These are phyloP conservation scores for Talaromyces pinophilus DNA, from an alignment of 2,329 filamentous ascomycete genomes.

Conservation along the genomic window DNA sequence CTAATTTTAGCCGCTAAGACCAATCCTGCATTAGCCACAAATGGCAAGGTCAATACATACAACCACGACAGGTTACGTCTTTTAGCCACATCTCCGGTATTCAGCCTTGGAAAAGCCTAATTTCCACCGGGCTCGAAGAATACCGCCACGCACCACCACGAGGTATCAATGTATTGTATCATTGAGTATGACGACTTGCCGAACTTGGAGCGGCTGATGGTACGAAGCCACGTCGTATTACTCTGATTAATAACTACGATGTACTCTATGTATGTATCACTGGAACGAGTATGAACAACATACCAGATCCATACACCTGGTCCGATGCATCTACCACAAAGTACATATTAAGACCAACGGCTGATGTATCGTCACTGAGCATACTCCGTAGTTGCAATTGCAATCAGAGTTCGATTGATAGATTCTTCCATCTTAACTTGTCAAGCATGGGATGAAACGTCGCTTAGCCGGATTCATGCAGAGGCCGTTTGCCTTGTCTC, in stretches of 20 bases:
- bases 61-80: not conserved
- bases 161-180: not conserved
- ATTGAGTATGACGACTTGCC: not conserved
- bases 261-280: not conserved
- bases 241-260: not conserved
- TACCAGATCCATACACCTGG: not conserved
- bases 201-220: not conserved
- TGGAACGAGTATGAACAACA: not conserved
- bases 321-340: not conserved
- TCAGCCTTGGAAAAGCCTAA: not conserved
- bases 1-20: constrained; percentile 7
- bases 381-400: not conserved
- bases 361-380: not conserved
- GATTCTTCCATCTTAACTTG: not conserved
- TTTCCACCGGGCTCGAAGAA: not conserved
- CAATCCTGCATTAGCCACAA: not conserved
- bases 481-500: not conserved
- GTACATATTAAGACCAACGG: not conserved
- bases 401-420: not conserved
- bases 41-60: not conserved
- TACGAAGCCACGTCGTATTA: constrained; percentile 3
- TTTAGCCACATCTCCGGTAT: not conserved
- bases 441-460: constrained; percentile 4
- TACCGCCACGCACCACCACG: constrained; percentile 3
- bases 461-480: not conserved